Evolutionary conservation across 345 rosid genomes (phyloP).

Genomic region (Hibiscus trionum): DNA sequence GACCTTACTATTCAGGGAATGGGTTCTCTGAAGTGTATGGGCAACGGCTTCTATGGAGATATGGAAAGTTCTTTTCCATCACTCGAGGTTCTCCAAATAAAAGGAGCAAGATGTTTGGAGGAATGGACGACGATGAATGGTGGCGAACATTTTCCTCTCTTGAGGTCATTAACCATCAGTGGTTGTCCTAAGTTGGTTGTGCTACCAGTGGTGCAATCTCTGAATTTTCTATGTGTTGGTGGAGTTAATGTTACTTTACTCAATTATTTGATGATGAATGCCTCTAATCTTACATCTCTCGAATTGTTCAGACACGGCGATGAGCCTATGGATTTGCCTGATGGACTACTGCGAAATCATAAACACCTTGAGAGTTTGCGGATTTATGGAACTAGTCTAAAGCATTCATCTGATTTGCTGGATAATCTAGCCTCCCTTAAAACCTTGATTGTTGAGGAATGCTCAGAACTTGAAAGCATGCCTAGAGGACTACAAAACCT

Average conservation of each 20-base stretch:
- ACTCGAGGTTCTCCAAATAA: not conserved
- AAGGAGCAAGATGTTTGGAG: not conserved
- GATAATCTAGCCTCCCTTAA: not conserved
- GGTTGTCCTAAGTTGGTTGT: no score
- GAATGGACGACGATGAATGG: no score
- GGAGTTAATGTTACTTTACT: not conserved
- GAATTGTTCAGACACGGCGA: not conserved
- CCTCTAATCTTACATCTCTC: not conserved
- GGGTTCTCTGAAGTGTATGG: not conserved
- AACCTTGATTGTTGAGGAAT: not conserved
- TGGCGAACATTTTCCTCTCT: not conserved
- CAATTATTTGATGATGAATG: not conserved
- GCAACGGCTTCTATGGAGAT: not conserved
- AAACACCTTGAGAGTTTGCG: not conserved
- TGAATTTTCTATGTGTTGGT: not conserved
- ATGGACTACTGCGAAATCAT: not conserved
- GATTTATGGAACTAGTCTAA: not conserved
- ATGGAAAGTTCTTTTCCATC: not conserved
- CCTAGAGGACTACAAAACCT: no score
- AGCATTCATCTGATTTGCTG: not conserved
- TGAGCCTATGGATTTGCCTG: not conserved
- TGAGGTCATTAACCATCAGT: not conserved
- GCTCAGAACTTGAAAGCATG: no score
- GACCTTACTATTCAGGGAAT: not conserved
- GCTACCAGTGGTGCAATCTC: no score